These are phyloP conservation scores for Piedraia hortae DNA, from an alignment of 2,329 filamentous ascomycete species.

Conservation along the genomic window DNA sequence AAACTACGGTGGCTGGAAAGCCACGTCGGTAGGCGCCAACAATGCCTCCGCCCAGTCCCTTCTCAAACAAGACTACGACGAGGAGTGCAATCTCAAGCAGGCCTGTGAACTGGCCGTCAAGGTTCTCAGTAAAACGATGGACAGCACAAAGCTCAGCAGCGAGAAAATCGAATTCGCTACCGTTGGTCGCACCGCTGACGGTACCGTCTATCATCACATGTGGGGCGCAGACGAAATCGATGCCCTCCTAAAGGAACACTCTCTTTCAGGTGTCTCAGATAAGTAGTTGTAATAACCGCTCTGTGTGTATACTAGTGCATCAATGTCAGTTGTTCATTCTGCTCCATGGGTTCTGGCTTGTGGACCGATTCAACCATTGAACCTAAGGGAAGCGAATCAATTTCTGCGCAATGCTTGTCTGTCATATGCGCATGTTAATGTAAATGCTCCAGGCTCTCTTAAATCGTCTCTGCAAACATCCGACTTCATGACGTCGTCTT, in stretches of 20 bases:
- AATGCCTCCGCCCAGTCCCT: slow-evolving; percentile 91
- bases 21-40: slow-evolving; percentile 90
- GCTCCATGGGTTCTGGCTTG: too few relatives aligned
- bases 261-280: too few relatives aligned
- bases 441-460: too few relatives aligned
- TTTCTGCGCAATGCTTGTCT: too few relatives aligned
- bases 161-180: slow-evolving; percentile 99
- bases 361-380: too few relatives aligned
- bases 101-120: slow-evolving; percentile 94
- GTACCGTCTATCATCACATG: slow-evolving; percentile 92
- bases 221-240: slow-evolving; percentile 96
- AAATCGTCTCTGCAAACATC: too few relatives aligned
- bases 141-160: slow-evolving; percentile 92
- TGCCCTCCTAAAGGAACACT: slow-evolving; percentile 75
- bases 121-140: slow-evolving; percentile 99
- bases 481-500: too few relatives aligned
- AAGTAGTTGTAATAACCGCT: too few relatives aligned
- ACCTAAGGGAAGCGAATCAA: too few relatives aligned
- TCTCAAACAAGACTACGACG: slow-evolving; percentile 98
- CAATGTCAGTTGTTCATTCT: too few relatives aligned
- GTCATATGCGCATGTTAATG: too few relatives aligned
- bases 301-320: too few relatives aligned
- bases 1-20: slow-evolving; percentile 99
- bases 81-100: slow-evolving; percentile 87
- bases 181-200: slow-evolving; percentile 78